Conservation (phyloP, 2,329 filamentous ascomycete genomes). For the Tolypocladium endophyticum region DNA sequence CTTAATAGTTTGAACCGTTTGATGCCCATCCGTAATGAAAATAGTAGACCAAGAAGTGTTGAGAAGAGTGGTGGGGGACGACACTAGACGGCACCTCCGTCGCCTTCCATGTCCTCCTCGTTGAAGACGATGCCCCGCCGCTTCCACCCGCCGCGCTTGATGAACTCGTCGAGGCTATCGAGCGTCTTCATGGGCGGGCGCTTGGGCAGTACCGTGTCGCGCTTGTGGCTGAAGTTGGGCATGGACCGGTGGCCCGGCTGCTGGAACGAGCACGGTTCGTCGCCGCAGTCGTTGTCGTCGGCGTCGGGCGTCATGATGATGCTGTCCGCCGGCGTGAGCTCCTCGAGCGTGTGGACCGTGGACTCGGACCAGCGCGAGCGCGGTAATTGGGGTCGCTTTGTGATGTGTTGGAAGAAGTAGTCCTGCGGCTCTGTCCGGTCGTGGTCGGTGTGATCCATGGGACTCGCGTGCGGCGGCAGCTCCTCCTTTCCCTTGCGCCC, state of each 20-base stretch:
- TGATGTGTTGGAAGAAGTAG: constrained; percentile 21
- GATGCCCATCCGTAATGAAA: background rate
- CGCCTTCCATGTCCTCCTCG: constrained; percentile 4
- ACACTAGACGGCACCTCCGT: background rate
- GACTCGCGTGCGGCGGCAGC: constrained; percentile 17
- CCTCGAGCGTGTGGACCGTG: constrained; percentile 22
- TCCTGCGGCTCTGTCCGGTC: constrained; percentile 15
- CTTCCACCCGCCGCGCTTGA: constrained; percentile 34
- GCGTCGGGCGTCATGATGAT: constrained; percentile 2
- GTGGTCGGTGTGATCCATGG: constrained; percentile 12
- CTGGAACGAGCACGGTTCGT: constrained; percentile 11
- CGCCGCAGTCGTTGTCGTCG: constrained; percentile 10
- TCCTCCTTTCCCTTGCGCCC: constrained; percentile 11
- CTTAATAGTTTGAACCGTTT: background rate
- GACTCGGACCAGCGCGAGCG: constrained; percentile 32
- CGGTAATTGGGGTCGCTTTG: constrained; percentile 18
- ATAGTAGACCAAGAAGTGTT: background rate
- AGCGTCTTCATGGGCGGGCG: constrained; percentile 27
- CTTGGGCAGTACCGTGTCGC: constrained; percentile 12
- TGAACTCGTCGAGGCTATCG: constrained; percentile 29
- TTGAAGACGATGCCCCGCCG: constrained; percentile 30
- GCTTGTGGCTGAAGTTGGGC: constrained; percentile 26
- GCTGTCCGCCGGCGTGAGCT: background rate
- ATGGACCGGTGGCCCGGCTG: constrained; percentile 11
- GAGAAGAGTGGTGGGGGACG: background rate